Evolutionary conservation across 2,329 filamentous ascomycete genomes (phyloP), one percentile per base, ranked within the genome.

Genomic region (Aspergillus floridensis): DNA sequence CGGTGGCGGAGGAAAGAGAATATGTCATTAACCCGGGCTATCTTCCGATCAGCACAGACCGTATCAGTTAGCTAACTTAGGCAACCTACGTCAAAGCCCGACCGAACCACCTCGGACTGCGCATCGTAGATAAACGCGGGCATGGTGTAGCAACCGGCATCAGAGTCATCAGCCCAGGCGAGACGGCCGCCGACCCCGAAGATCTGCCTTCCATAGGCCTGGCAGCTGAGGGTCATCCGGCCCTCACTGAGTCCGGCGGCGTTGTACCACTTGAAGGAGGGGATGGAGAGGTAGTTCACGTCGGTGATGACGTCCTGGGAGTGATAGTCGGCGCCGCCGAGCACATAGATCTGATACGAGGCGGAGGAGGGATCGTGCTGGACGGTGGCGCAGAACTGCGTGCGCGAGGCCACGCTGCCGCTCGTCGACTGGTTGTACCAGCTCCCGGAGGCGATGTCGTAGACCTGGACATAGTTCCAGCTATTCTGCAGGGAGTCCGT

Each of bases 391-490:
- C 63, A 65, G 19, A 64, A 65, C 46, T 64, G 55, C 24, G 62
- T 65, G 35, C 63, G 48, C 6, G 60, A 48, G 8, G 56, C 35
- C 2, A 57, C 62, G n/a, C 32, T 57, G 19, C 63, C 62, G 22
- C 53, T 56, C 16, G 63, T 65, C 12, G 62, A 58, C 35, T 65
- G 63, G 5, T 65, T 65, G 31, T 64, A 64, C 62, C 63, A 65
- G 32, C 54, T 63, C 7, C 29, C 57, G 10, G 38, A 44, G 11
- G 60, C 62, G 19, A 64, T 60, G 22, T 64, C 63, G 24, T 62
- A 64, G 2, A 65, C 41, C 24, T 62, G 56, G 7, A 62, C 62
- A 47, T 58, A 50, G 29, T 60, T 49, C 59, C 62, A 65, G 19
- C 50, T 29, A 26, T 62, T 65, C 62, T 64, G 32, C 6, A 19